Base-by-base conservation (phyloP, 1,139 yeast genomes). In the Saccharomyces hybrid region DNA sequence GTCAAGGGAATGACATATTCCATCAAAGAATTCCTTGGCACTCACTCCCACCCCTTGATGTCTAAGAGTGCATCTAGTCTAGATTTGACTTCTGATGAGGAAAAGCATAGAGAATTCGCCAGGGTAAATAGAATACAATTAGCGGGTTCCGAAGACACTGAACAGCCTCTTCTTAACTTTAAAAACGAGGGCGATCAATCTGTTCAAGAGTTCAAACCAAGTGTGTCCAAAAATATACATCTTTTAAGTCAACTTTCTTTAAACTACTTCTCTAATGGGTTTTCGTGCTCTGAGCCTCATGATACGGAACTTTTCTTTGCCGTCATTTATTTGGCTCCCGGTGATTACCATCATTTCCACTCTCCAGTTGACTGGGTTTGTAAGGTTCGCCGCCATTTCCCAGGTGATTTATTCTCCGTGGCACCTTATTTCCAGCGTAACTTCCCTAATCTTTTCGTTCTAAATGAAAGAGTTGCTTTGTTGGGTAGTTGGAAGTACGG, bases 321-420 rank as follows among this genome's bases (percentile, higher is more conserved):
- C 1, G 99, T 95, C 25, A 89, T 95, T 42, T 95, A 95, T 69
- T 78, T 95, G 55, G 97, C 98, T 0, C 99, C 99, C 0, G 99
- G 99, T 42, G 99, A 95, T 69, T 95, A 95, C 71, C 99, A 95
- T 73, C 85, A 96, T 60, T 95, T 86, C 74, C 99, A 95, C 70
- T 89, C 98, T 3, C 99, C 99, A 4, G 81, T 91, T 2, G 86
- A 88, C 70, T 95, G 99, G 99, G 98, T 93, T 25, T 82, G 95
- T 44, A 90, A 95, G 31, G 72, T 88, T 54, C 83, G 99, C 69
- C 85, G 99, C 60, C 98, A 95, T 73, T 95, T 93, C 69, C 88
- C 93, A 49, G 99, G 99, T 25, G 97, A 95, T 68, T 78, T 95
- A 51, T 93, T 87, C 73, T 88, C 96, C 25, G 99, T 93, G 16